Base-by-base conservation (phyloP, 2,329 filamentous ascomycete genomes). In the Ascocoryne sarcoides region DNA sequence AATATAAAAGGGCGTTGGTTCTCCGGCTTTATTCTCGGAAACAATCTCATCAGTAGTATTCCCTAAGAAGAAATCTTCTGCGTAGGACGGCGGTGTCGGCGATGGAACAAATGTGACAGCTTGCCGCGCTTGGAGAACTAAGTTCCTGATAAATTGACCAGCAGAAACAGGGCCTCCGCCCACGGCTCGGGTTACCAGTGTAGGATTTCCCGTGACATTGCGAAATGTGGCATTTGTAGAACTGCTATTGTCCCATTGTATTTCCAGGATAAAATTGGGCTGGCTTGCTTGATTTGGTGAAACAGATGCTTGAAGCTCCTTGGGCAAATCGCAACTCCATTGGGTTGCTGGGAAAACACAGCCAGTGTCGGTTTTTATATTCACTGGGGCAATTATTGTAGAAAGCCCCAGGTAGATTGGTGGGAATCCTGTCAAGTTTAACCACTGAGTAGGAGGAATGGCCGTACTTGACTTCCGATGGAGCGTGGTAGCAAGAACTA, bases 1-100 rank as follows among this genome's bases (percentile, higher is more conserved):
- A 50, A 95, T 83, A 60, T 82, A 94, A 62, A 95, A 94, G 0
- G 90, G 89, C 0, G 90, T 93, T 7, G 80, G 73, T 63, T 95
- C 89, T 48, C 89, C 89, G 1, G 80, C 79, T 60, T 90, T 95
- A 3, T 79, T 64, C 31, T 73, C 54, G 0, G 71, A 70, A 10
- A 72, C 67, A 46, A 85, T 77, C 0, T 73, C 71, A 54, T 96
- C 90, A 0, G 88, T 94, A 0, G 85, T 89, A 56, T 88, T 84
- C 4, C 89, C 88, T 5, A 95, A 62, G 55, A 95, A 95, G 46
- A 67, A 73, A 62, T 86, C 82, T 44, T 96, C 89, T 29, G n/a
- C 52, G 39, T 47, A 50, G 19, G 57, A 63, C 12, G 71, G 71
- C 3, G 70, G 60, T n/a, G 56, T 46, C 12, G 71, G 70, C 9